Evolutionary conservation across 495 filamentous ascomycete species (phyloP), one percentile per base, ranked within the genome.

Genomic region (Bacidia rubella): DNA sequence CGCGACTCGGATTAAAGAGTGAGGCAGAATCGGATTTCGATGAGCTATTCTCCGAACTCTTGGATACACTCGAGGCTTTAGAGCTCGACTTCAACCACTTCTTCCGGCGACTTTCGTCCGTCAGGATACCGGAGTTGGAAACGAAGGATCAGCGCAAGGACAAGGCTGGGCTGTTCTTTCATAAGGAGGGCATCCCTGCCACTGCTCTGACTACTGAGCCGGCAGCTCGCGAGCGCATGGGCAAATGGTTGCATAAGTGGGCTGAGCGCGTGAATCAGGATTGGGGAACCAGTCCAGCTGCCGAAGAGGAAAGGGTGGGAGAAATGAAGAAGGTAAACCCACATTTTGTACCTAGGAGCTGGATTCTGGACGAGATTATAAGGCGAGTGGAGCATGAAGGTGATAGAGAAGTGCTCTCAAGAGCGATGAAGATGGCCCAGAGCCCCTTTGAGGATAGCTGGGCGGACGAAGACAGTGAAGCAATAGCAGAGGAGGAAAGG

Each of bases 361-460:
- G 93, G 92, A 78, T 98, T 48, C 71, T 98, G 7, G 90, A 97
- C 65, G 92, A 97, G 66, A 58, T 97, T 4, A 96, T 98, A 56
- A 75, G 81, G 32, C 74, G 84, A 12, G 90, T 96, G 2, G 90
- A 97, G 66, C 82, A 85, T 60, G 76, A 81, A 23, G 82, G 84
- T 17, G 89, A 97, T 57, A 73, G 86, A 47, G 81, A 85, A 1
- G 78, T 98, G 17, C 65, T 98, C 47, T 70, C 69, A 5, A 69
- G 80, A 43, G 72, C 88, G 21, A 83, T 95, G 82, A 72, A 83
- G 20, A 81, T 95, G 81, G 76, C 81, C 3, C 66, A 87, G 49
- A 73, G 82, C 56, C 92, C 92, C 0, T 97, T 94, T 62, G 75
- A 87, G 44, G 88, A 96, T 41, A 64, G 68, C 40, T 98, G 89